phyloP scores from a whole-genome alignment of 2,329 filamentous ascomycete genomes.

The Pseudogymnoascus sp. region DNA sequence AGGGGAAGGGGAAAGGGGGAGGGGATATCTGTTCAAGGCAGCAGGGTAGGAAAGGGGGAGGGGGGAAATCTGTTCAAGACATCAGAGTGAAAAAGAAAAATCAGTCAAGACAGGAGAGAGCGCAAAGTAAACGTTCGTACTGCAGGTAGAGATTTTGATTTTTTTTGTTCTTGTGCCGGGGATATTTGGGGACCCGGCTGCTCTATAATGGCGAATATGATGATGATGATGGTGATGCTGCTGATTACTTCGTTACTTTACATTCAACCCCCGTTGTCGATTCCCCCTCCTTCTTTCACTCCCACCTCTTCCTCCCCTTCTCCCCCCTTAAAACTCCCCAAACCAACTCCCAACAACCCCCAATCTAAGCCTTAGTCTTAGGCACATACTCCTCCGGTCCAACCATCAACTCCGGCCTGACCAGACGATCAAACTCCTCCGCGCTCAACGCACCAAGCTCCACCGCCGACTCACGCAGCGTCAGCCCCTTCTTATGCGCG shows the following conservation, averaged over 20 bases:
- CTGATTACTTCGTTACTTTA: not conserved
- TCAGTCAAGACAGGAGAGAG: not conserved
- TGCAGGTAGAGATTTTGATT: slow-evolving; percentile 3
- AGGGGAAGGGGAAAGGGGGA: not conserved
- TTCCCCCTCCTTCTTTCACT: not conserved
- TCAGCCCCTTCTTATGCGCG: slow-evolving; percentile 95
- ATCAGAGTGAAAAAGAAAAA: too few relatives aligned
- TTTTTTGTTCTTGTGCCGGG: not conserved
- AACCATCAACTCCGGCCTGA: slow-evolving; percentile 93
- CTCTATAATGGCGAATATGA: not conserved
- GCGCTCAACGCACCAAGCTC: slow-evolving; percentile 83
- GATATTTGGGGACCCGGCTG: not conserved
- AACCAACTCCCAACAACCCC: not conserved
- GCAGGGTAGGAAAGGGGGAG: not conserved
- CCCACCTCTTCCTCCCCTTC: not conserved
- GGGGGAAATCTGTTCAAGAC: not conserved
- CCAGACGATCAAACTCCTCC: slow-evolving; percentile 83
- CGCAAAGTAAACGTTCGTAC: not conserved
- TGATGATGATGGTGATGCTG: not conserved
- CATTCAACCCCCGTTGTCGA: not conserved
- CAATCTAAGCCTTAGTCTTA: not conserved
- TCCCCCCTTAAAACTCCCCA: not conserved
- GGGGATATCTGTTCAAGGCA: not conserved
- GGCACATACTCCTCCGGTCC: slow-evolving; percentile 59
- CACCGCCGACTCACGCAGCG: slow-evolving; percentile 87